Evolutionary conservation across 225 moss, liverwort and hornwort species (phyloP).

Genomic region (Pseudoscleropodium purum): DNA sequence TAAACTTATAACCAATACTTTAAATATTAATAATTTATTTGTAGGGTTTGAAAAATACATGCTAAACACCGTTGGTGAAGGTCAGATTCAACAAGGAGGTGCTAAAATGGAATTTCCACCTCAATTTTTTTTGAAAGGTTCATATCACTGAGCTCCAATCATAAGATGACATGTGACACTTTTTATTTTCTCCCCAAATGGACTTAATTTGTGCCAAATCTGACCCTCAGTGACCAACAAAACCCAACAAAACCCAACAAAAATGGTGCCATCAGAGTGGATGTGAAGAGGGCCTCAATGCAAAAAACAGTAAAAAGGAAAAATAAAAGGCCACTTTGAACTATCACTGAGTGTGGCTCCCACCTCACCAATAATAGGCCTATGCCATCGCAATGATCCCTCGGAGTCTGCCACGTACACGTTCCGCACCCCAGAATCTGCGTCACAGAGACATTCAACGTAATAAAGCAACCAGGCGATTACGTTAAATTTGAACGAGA

Average conservation of each 20-base stretch:
- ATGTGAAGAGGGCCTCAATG: neutral
- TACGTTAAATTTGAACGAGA: neutral
- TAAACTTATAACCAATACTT: neutral
- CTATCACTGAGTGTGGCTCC: neutral
- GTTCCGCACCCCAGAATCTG: neutral
- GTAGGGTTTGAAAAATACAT: neutral
- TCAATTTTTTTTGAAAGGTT: too few species aligned
- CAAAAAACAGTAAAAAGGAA: neutral
- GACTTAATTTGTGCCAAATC: neutral
- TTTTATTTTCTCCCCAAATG: neutral
- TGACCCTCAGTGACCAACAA: neutral
- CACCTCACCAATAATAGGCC: conserved; percentile 15
- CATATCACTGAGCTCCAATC: accelerated
- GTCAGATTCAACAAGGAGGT: accelerated
- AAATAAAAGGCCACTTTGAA: neutral
- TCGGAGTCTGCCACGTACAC: neutral
- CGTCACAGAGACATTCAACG: accelerated
- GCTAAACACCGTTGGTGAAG: accelerated
- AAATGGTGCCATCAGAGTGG: neutral
- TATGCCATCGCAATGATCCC: neutral
- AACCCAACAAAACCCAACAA: neutral
- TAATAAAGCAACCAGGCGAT: accelerated
- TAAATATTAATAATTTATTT: neutral
- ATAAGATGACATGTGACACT: neutral
- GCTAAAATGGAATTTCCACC: accelerated